Evolutionary conservation across 192 early-diverging fungal genomes (phyloP), one percentile per base, ranked within the genome.

Genomic region (Phycomyces blakesleeanus): DNA sequence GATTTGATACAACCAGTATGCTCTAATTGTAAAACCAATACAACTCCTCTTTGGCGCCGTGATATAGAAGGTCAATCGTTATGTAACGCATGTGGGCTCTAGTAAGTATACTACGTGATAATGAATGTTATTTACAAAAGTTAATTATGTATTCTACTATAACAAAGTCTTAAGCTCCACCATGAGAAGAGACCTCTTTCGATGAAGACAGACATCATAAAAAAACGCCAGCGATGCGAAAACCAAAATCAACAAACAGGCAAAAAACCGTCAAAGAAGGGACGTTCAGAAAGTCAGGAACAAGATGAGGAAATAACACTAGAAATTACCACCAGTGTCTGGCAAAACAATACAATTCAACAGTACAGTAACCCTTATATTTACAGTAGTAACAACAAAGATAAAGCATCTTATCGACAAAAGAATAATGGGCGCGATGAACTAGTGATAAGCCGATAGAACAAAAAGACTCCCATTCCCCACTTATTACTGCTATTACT

Each of bases 11-110:
- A 58, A 26, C 76, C 20, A 67, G 69, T 69, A 70, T 92, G 90
- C 63, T 83, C 80, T 69, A 92, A 92, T 64, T 92, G 90, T 63
- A 77, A 79, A 18, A 89, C 88, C 1, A 95, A 88, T 1, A 89
- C 90, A 40, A 99, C 97, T n/a, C 89, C 94, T 1, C 79, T 99
- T 26, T 99, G 97, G 97, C 83, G 97, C 25, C 78, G 94, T 44
- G 83, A 85, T 54, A 73, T 77, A 27, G 71, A 74, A 12, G 83
- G 83, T n/a, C 67, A 72, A 37, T 76, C 79, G 3, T 59, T 85
- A 12, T 85, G 83, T 59, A 85, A 85, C 51, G 82, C 82, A 11
- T 83, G 82, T 52, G 83, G 83, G 1, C 63, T 85, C 61, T 85
- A 82, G 67, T 84, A 78, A 59, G 70, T 75, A 41, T n/a, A 27